Evolutionary conservation across 2,329 filamentous ascomycete species (phyloP), one percentile per base, ranked within the genome.

Genomic region (Ophiocordyceps camponoti-saundersi): DNA sequence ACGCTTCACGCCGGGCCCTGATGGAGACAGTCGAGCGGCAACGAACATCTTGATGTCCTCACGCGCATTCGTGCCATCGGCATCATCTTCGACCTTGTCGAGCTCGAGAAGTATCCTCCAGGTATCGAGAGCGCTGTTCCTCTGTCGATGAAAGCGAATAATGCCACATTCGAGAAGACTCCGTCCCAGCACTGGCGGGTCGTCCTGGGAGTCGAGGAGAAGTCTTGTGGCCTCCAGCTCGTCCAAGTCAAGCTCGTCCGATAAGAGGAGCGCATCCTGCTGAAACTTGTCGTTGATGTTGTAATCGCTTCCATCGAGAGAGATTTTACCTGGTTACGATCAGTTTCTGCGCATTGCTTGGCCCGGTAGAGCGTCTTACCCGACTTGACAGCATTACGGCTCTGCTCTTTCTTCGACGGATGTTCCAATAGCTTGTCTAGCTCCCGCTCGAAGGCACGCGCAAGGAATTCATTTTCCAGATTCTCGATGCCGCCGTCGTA

Each of bases 181-280:
- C 22, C 85, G 78, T 50, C 86, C 86, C 6, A 88, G 70, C 16
- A 76, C 69, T 42, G 76, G 70, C 16, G 79, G 72, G 54, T 89
- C 81, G 36, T 79, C 73, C 58, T 85, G 76, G 18, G 85, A 80
- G 47, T 82, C 79, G 46, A 93, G 68, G 48, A 94, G 77, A 45
- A 92, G 75, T 53, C 75, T 73, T 11, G 87, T 85, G 18, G 90
- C 83, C 55, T 92, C 78, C 48, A 94, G 61, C 64, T 98, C 93
- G 64, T 98, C 89, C 46, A 98, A 71, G 56, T 95, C 81, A 51
- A 95, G 71, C 54, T 87, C 85, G 62, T 96, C 89, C 47, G 90
- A 85, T 36, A 98, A 71, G 55, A 86, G 77, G 30, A 94, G 71
- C 22, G 80, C 77, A 54, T 82, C 79, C 62, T 95, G 82, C 58